Base-by-base conservation (phyloP, 1,139 yeast species). In the Taphrina betulina region DNA sequence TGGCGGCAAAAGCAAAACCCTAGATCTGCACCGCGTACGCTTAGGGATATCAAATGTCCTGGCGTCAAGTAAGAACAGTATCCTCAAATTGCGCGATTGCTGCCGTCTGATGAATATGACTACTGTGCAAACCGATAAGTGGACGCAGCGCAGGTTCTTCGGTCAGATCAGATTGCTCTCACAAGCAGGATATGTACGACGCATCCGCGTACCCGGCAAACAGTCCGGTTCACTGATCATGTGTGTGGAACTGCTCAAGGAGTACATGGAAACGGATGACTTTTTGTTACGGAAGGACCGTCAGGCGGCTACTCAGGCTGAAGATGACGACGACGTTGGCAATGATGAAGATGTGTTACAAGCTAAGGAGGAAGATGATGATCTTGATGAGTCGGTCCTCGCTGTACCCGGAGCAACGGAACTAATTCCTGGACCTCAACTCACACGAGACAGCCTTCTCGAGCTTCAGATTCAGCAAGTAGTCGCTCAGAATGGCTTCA, bases 161-260 rank as follows among this genome's bases (percentile, higher is more conserved):
- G 24, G 24, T 5, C 54, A 38, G 12, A 8, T 50, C 19, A 45
- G 35, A 10, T 23, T 34, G 4, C n/a, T 50, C n/a, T 16, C 10
- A 3, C 31, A 24, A 16, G 46, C 35, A 14, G 54, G 54, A 3
- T 50, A 31, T 16, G 46, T 50, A 7, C 23, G 37, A 33, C 38
- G 34, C 20, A 34, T 50, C 10, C 20, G 36, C 3, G 44, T 38
- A 16, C 54, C 46, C 2, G 37, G 31, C n/a, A 42, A 38, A 26
- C 20, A 40, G 5, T 8, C 38, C 12, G 54, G 46, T 2, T 17
- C 29, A 5, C 24, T 38, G 16, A 40, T 50, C 31, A 17, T 19
- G 33, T 50, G 54, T 14, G 54, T 50, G 12, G 37, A 50, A 14
- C 40, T 50, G 3, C 38, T 50, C 23, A 50, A 38, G 40, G 46